Evolutionary conservation across 768 basidiomycete species (phyloP).

Genomic region (Pulveroboletus frians): DNA sequence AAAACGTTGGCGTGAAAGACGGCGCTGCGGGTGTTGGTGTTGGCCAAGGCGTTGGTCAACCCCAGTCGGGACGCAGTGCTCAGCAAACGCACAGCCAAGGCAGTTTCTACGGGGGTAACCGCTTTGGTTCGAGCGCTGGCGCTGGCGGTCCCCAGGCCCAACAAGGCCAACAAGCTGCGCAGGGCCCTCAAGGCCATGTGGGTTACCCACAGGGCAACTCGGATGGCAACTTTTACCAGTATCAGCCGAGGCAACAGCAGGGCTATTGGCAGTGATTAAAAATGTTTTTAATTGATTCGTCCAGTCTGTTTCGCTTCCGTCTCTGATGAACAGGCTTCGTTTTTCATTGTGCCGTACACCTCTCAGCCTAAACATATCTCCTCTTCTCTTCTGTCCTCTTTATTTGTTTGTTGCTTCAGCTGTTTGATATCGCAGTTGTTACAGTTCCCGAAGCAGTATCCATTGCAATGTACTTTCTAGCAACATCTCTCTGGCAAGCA

Average conservation of each 20-base stretch:
- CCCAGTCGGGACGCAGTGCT: slow-evolving; percentile 39
- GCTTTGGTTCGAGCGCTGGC: slow-evolving; percentile 41
- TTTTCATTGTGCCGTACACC: slow-evolving; percentile 2
- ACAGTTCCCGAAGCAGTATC: slow-evolving; percentile 20
- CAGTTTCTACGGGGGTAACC: slow-evolving; percentile 41
- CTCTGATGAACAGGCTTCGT: slow-evolving; percentile 4
- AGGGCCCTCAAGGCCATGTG: slow-evolving; percentile 38
- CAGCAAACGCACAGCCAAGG: slow-evolving; percentile 42
- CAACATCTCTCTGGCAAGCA: slow-evolving; percentile 21
- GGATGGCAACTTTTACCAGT: slow-evolving; percentile 67
- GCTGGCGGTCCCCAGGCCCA: slow-evolving; percentile 46
- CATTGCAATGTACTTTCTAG: slow-evolving; percentile 30
- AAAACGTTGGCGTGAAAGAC: slow-evolving; percentile 51
- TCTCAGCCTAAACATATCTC: slow-evolving; percentile 6
- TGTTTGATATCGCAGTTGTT: slow-evolving; percentile 29
- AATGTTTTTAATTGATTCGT: slow-evolving; percentile 8
- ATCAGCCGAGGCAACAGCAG: slow-evolving; percentile 62
- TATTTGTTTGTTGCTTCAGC: slow-evolving; percentile 17
- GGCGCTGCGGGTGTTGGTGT: slow-evolving; percentile 44
- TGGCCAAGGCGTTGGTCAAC: slow-evolving; percentile 29
- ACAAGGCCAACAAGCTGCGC: slow-evolving; percentile 36
- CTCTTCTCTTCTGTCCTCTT: slow-evolving; percentile 2
- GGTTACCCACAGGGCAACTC: slow-evolving; percentile 51
- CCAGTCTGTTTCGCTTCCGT: not conserved
- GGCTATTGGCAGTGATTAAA: slow-evolving; percentile 45